phyloP scores from a whole-genome alignment of 345 rosid species.

The Hibiscus mutabilis region DNA sequence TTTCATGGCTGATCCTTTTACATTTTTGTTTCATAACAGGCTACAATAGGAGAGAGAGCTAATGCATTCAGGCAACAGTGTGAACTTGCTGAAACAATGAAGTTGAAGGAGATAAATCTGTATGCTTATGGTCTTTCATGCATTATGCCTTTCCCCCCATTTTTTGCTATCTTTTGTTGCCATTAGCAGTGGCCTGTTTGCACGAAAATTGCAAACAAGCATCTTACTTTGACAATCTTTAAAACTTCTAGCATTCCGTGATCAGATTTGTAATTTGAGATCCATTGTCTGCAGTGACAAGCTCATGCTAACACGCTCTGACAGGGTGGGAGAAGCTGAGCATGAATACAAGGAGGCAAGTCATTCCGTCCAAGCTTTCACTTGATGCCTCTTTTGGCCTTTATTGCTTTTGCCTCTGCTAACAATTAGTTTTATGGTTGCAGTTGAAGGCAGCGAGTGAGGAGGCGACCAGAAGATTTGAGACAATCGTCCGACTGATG shows the following conservation, averaged over 20 bases:
- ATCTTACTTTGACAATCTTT: neutral
- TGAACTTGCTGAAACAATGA: slow-evolving; percentile 90
- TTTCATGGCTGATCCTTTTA: slow-evolving; percentile 1
- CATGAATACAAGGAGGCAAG: slow-evolving; percentile 76
- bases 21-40: slow-evolving; percentile 41
- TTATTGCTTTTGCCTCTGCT: slow-evolving; percentile 1
- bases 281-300: slow-evolving; percentile 56
- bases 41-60: slow-evolving; percentile 82
- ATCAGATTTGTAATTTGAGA: neutral
- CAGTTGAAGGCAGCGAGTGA: slow-evolving; percentile 83
- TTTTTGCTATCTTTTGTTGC: neutral
- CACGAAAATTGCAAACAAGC: neutral
- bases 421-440: slow-evolving; percentile 17
- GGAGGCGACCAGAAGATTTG: slow-evolving; percentile 68
- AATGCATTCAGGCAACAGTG: slow-evolving; percentile 90
- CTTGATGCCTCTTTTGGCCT: neutral
- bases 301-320: slow-evolving; percentile 86
- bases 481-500: slow-evolving; percentile 69
- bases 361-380: neutral
- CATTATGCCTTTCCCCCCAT: neutral
- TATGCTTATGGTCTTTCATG: slow-evolving; percentile 28
- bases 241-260: neutral
- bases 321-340: slow-evolving; percentile 87
- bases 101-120: slow-evolving; percentile 98
- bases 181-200: neutral